Evolutionary conservation across 768 basidiomycete genomes (phyloP).

Genomic region (Psilocybe subaeruginosa): DNA sequence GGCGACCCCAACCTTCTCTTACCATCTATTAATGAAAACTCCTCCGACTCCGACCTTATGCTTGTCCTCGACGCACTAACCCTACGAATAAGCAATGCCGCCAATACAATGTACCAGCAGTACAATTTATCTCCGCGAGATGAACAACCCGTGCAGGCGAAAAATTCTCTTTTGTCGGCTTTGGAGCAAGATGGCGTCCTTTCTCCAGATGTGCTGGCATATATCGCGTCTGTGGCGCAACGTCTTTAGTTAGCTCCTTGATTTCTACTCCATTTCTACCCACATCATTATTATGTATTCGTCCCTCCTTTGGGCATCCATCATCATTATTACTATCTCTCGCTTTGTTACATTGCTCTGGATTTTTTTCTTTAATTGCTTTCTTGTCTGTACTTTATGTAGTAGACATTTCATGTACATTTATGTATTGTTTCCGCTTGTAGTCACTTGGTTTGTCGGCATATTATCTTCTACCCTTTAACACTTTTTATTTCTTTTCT

Average conservation of each 20-base stretch:
- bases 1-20: constrained; percentile 67
- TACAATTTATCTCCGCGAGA: constrained; percentile 13
- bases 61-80: constrained; percentile 77
- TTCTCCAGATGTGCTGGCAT: constrained; percentile 51
- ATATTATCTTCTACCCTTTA: background rate
- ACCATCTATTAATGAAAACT: constrained; percentile 69
- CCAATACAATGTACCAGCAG: constrained; percentile 38
- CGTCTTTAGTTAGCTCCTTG: constrained; percentile 5
- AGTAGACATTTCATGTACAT: constrained; percentile 5
- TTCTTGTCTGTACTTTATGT: constrained; percentile 1
- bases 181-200: constrained; percentile 40
- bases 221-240: constrained; percentile 30
- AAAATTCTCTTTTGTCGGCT: constrained; percentile 35
- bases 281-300: constrained; percentile 4
- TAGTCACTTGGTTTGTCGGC: background rate
- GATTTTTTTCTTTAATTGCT: background rate
- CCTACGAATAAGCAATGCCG: constrained; percentile 76
- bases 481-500: constrained; percentile 1
- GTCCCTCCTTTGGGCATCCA: background rate
- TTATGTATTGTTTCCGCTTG: background rate
- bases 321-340: background rate
- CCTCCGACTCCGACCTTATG: constrained; percentile 74
- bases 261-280: background rate
- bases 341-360: constrained; percentile 9
- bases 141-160: constrained; percentile 22